A percentile compares a stretch with the other conserved stretches of the same genome.
Conservation (phyloP, 2,329 filamentous ascomycete species). For the Ceratocystiopsis sp. region DNA sequence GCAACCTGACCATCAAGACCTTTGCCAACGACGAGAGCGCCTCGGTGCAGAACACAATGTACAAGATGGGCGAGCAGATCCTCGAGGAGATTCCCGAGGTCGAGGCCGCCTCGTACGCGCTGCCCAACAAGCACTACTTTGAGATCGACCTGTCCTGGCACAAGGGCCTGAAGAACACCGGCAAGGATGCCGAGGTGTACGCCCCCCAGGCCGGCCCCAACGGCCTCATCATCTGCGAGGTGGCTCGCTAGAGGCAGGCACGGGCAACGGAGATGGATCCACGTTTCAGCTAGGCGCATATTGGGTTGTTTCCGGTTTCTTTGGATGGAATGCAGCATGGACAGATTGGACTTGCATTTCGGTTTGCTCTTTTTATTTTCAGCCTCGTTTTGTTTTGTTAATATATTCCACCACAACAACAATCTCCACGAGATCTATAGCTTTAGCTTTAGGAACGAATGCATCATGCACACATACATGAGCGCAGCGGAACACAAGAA, state of each 20-base stretch:
- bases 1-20: constrained; percentile 71
- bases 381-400: too few species aligned
- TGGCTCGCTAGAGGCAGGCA: constrained; percentile 33
- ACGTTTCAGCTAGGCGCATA: too few species aligned
- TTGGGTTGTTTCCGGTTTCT: too few species aligned
- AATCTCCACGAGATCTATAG: too few species aligned
- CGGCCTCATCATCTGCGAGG: constrained; percentile 87
- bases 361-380: too few species aligned
- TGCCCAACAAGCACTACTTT: constrained; percentile 99
- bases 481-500: too few species aligned
- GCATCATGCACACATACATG: too few species aligned
- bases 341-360: too few species aligned
- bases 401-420: too few species aligned
- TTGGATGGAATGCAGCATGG: too few species aligned
- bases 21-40: constrained; percentile 85
- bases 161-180: constrained; percentile 87
- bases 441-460: too few species aligned
- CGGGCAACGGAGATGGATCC: too few species aligned
- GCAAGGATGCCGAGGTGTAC: constrained; percentile 88
- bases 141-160: constrained; percentile 96
- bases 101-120: constrained; percentile 57
- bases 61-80: constrained; percentile 90
- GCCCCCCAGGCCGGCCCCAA: constrained; percentile 87
- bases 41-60: constrained; percentile 95
- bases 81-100: constrained; percentile 57